Evolutionary conservation across 805 yeast genomes (phyloP).

Genomic region (Pichia scutulata): DNA sequence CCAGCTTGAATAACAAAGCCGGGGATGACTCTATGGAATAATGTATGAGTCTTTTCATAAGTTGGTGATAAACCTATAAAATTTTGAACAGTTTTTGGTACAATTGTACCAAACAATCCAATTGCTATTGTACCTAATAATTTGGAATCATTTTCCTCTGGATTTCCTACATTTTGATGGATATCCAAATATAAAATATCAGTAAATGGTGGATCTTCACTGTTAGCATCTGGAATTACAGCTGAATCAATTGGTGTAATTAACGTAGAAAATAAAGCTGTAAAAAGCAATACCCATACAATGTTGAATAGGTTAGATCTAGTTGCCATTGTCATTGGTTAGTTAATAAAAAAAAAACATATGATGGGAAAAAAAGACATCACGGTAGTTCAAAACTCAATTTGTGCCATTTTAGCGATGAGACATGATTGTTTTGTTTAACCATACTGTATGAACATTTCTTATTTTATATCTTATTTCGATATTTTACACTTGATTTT

Average conservation of each 20-base stretch:
- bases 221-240: background rate
- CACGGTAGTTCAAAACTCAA: too few relatives aligned
- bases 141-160: constrained; percentile 7
- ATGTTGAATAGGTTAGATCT: background rate
- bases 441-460: too few relatives aligned
- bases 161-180: constrained; percentile 15
- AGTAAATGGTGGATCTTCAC: constrained; percentile 41
- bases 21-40: constrained; percentile 68
- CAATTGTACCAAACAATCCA: constrained; percentile 59
- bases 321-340: background rate
- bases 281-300: background rate
- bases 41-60: constrained; percentile 42
- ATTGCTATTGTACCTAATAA: constrained; percentile 40
- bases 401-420: too few relatives aligned
- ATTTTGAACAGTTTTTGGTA: constrained; percentile 56
- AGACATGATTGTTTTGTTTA: too few relatives aligned
- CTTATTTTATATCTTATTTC: too few relatives aligned
- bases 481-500: too few relatives aligned
- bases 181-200: constrained; percentile 39
- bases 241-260: background rate
- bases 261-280: background rate
- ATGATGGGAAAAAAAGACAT: background rate
- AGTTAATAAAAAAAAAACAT: too few relatives aligned
- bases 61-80: constrained; percentile 44
- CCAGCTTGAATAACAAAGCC: constrained; percentile 86